Evolutionary conservation across 805 yeast species (phyloP).

Genomic region (Kodamaea kaohsiungensis): DNA sequence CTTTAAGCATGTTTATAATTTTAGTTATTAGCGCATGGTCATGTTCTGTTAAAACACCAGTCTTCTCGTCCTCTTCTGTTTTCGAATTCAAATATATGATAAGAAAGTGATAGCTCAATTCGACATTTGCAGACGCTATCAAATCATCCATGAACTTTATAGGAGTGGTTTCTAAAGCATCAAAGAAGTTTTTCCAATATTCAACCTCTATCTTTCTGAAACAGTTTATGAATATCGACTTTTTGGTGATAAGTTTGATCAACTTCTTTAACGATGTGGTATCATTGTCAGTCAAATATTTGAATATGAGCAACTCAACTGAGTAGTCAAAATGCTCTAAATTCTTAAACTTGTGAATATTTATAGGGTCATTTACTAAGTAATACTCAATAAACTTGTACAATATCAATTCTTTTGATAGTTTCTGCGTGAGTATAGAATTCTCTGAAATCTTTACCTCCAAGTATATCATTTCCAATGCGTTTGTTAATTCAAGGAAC

Average conservation of each 20-base stretch:
- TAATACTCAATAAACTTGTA: slow-evolving; percentile 50
- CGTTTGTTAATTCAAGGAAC: slow-evolving; percentile 16
- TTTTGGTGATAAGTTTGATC: slow-evolving; percentile 26
- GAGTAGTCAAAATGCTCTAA: slow-evolving; percentile 50
- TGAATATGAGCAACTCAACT: slow-evolving; percentile 49
- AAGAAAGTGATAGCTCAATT: slow-evolving; percentile 51
- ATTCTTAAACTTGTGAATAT: slow-evolving; percentile 36
- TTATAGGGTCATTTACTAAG: slow-evolving; percentile 26
- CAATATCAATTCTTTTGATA: slow-evolving; percentile 45
- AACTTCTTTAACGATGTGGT: slow-evolving; percentile 26
- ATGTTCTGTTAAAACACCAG: slow-evolving; percentile 21
- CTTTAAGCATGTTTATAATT: slow-evolving; percentile 44
- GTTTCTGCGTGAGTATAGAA: slow-evolving; percentile 25
- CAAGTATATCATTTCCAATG: slow-evolving; percentile 44
- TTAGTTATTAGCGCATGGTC: slow-evolving; percentile 45
- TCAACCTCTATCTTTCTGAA: slow-evolving; percentile 59
- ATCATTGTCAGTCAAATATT: slow-evolving; percentile 32
- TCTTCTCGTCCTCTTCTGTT: slow-evolving; percentile 31
- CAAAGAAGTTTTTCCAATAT: slow-evolving; percentile 54
- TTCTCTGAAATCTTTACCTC: slow-evolving; percentile 32
- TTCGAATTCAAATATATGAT: slow-evolving; percentile 55
- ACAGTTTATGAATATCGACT: slow-evolving; percentile 49
- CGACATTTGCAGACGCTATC: slow-evolving; percentile 42
- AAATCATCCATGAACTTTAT: slow-evolving; percentile 44
- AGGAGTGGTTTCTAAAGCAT: slow-evolving; percentile 43